Percentiles rank a stretch among this genome's conserved stretches.
Evolutionary conservation across 805 yeast genomes (phyloP).

Genomic region (Cyberlindnera galapagoensis): DNA sequence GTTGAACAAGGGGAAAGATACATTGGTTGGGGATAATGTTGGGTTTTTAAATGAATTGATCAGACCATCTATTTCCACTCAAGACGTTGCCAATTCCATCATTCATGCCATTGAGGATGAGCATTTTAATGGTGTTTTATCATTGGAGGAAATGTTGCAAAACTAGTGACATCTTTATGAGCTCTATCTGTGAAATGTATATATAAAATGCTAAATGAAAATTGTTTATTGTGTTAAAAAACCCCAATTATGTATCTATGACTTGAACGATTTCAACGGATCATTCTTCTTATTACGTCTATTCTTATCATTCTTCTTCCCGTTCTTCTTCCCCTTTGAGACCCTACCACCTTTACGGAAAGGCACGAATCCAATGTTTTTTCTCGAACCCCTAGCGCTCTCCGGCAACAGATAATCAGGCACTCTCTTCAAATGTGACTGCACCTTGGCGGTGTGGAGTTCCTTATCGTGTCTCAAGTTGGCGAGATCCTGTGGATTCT

Average conservation of each 20-base stretch:
- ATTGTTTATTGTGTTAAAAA: neutral
- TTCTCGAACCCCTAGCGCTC: conserved; percentile 50
- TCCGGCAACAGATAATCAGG: conserved; percentile 90
- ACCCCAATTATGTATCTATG: too few species aligned
- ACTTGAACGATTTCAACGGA: conserved; percentile 57
- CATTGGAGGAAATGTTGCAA: conserved; percentile 41
- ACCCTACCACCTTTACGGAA: too few species aligned
- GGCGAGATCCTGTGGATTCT: conserved; percentile 89
- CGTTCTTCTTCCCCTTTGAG: conserved; percentile 38
- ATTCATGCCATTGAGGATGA: conserved; percentile 48
- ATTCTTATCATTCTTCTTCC: conserved; percentile 33
- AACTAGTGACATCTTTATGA: neutral
- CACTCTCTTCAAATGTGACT: conserved; percentile 81
- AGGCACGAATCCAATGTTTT: conserved; percentile 66
- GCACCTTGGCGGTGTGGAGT: conserved; percentile 74
- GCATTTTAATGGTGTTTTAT: conserved; percentile 49
- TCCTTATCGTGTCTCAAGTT: conserved; percentile 90
- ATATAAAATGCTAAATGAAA: too few species aligned
- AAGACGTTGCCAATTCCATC: conserved; percentile 55
- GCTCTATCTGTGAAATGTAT: conserved; percentile 3
- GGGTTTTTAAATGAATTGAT: conserved; percentile 39
- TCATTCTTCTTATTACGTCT: conserved; percentile 45
- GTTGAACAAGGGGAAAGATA: conserved; percentile 37
- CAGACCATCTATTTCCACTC: conserved; percentile 62
- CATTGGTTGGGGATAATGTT: conserved; percentile 32